phyloP scores from a whole-genome alignment of 1,139 yeast species.

The Saccharomyces hybrid region DNA sequence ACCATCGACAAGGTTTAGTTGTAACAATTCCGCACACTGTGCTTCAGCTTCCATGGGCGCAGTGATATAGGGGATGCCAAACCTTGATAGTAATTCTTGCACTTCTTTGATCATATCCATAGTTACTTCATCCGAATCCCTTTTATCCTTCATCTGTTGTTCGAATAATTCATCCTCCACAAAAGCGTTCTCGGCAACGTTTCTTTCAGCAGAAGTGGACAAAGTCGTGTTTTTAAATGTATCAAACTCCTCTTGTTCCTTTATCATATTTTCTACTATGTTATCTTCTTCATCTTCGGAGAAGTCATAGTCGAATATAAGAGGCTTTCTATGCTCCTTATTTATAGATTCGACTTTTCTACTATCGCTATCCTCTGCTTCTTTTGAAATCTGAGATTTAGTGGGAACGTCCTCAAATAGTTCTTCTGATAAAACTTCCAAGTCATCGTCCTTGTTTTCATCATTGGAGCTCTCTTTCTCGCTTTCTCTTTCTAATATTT shows the following conservation, averaged over 20 bases:
- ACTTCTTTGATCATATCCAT: conserved; percentile 81
- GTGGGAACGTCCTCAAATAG: conserved; percentile 1
- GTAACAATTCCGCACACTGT: conserved; percentile 77
- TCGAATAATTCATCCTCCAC: conserved; percentile 36
- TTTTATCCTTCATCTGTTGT: conserved; percentile 56
- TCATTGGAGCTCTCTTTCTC: neutral
- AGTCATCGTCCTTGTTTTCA: conserved; percentile 8
- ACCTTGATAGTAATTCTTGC: conserved; percentile 73
- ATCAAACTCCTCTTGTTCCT: conserved; percentile 68
- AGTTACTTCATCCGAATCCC: conserved; percentile 92
- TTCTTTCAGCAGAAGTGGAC: neutral
- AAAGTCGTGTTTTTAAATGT: conserved; percentile 46
- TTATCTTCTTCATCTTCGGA: conserved; percentile 73
- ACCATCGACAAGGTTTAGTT: conserved; percentile 77
- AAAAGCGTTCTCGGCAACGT: conserved; percentile 19
- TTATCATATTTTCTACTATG: conserved; percentile 50
- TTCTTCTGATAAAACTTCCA: conserved; percentile 4
- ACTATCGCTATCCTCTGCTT: neutral
- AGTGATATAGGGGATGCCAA: conserved; percentile 89
- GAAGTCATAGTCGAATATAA: conserved; percentile 51
- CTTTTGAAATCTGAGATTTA: neutral
- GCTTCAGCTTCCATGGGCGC: conserved; percentile 99
- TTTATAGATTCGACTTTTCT: neutral
- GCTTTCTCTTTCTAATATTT: neutral
- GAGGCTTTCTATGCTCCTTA: conserved; percentile 9